Evolutionary conservation across 495 filamentous ascomycete species (phyloP), one percentile per base, ranked within the genome.

Genomic region (Neurospora tetrasperma): DNA sequence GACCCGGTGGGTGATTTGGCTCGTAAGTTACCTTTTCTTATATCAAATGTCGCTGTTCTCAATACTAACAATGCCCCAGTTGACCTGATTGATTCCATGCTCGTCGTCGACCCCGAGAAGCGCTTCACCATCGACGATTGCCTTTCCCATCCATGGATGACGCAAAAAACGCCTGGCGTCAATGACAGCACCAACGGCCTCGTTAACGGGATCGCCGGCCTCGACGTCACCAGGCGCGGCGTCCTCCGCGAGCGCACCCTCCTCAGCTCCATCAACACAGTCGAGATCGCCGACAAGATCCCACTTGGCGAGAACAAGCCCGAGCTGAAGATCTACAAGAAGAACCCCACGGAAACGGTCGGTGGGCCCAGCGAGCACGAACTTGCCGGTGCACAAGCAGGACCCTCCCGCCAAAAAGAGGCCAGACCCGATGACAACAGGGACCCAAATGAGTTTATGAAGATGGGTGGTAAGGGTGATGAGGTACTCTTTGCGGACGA

Each of bases 21-120:
- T 5, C 80, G 84, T 86, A 79, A 80, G 85, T 80, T 14, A 7
- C 14, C 18, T 8, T 7, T 40, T 11, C 14, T 10, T 48, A 14
- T 18, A n/a, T 12, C 35, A 38, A 14, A n/a, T 66, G 11, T 48
- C 23, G 39, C 38, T 59, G 38, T 6, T 31, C 69, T 16, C 35
- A 0, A 11, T 69, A 23, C 78, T 82, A 76, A 79, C 71, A 70
- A 14, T 23, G n/a, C 69, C 14, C 10, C 62, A 86, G 85, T 98
- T 70, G 94, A 98, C 73, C 87, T 99, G 35, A 98, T 99, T 73
- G 96, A 98, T 79, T 86, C 87, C 41, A 99, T 99, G 96, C 88
- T 99, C 41, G 91, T 91, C 0, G 94, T 97, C 18, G 89, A 97
- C 74, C 89, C 92, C 18, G 89, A 94, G 40, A 88, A 90, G 79